A percentile compares a stretch with the other conserved stretches of the same genome.
These are phyloP conservation scores for Clavispora carvajalis DNA, from an alignment of 805 yeast species.

Conservation along the genomic window DNA sequence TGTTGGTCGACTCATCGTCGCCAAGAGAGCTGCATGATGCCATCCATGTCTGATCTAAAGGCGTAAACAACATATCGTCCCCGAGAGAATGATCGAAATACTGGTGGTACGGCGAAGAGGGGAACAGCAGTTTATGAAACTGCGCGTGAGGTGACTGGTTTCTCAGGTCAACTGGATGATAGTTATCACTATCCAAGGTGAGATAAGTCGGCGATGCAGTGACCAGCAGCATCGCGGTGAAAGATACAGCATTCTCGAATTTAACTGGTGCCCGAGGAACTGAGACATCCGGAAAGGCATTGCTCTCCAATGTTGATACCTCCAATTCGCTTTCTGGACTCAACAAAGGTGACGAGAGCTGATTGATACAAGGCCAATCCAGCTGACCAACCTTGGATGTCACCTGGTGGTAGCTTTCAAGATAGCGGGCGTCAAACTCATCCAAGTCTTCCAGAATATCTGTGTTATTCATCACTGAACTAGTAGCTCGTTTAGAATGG, in stretches of 20 bases:
- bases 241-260: background rate
- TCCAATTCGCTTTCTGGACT: background rate
- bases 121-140: background rate
- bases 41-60: background rate
- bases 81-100: background rate
- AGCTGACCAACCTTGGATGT: background rate
- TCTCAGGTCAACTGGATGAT: background rate
- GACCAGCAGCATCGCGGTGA: background rate
- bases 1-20: background rate
- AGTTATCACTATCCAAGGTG: background rate
- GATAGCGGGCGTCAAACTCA: slow-evolving; percentile 9
- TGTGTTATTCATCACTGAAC: background rate
- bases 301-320: background rate
- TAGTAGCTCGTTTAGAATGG: background rate
- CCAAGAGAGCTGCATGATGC: background rate
- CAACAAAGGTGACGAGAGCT: slow-evolving; percentile 3
- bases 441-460: slow-evolving; percentile 8
- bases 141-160: background rate
- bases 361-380: background rate
- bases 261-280: background rate
- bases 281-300: background rate
- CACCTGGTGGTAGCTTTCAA: slow-evolving; percentile 9
- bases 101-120: background rate
- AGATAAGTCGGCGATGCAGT: background rate
- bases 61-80: background rate